Evolutionary conservation across 139 green algal species (phyloP), one percentile per base, ranked within the genome.

Genomic region (Raphidocelis subcapitata): DNA sequence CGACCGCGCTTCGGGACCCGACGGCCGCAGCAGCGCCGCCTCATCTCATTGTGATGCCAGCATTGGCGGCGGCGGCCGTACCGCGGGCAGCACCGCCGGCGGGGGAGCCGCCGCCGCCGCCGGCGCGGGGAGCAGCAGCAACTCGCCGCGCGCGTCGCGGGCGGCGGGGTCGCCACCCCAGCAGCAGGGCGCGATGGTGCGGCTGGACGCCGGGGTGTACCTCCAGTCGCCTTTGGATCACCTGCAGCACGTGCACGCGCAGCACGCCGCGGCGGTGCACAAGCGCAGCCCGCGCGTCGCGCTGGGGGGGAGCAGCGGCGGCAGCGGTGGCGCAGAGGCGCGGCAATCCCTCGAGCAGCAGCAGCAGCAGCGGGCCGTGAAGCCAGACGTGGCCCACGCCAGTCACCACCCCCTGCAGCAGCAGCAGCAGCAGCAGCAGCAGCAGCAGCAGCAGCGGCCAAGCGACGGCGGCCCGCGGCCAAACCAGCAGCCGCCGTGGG

Each of bases 51-150:
- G n/a, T n/a, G n/a, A n/a, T n/a, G n/a, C n/a, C n/a, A n/a, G 66
- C 52, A 69, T 56, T 65, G 51, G 46, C 55, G 69, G 41, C 37
- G 54, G 33, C 74, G 70, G 37, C 65, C 73, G 12, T 73, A 69
- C 54, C 36, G 72, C 29, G n/a, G 36, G 59, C 37, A 35, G 41
- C 70, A 29, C 41, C 55, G 15, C 18, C 29, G 20, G 29, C 59
- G 8, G 23, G 37, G 24, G 54, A 2, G 60, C 59, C 52, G 18
- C 32, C 3, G 20, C 12, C 28, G 26, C 54, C 57, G 31, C 16
- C 16, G 35, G 12, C 21, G 56, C 31, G 55, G 35, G 31, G 10
- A 12, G 32, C 33, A n/a, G 36, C 59, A 76, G 26, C 59, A 70
- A 32, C 62, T 51, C 28, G 16, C 62, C 32, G 31, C 18, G 23